Percentiles rank a stretch among this genome's conserved stretches.
These are phyloP conservation scores for Pyricularia sp. DNA, from an alignment of 2,329 filamentous ascomycete genomes.

Conservation along the genomic window DNA sequence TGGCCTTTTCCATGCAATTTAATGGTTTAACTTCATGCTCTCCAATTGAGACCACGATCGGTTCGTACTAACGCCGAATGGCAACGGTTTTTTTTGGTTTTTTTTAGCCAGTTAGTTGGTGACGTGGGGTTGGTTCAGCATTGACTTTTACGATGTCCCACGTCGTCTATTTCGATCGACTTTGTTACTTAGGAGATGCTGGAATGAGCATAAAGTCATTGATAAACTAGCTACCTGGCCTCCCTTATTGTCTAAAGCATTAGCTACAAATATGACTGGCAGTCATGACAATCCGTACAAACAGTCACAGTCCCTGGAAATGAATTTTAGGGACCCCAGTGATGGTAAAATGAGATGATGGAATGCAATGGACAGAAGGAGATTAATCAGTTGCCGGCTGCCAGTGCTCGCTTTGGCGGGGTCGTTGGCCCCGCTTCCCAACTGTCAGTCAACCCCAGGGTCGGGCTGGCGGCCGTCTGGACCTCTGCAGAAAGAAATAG, in stretches of 20 bases:
- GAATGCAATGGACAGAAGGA: background rate
- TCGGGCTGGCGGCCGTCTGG: background rate
- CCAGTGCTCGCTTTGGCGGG: background rate
- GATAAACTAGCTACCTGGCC: background rate
- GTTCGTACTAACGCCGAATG: background rate
- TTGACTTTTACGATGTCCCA: background rate
- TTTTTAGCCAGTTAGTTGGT: no score
- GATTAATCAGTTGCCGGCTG: background rate
- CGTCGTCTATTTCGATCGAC: background rate
- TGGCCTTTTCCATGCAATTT: background rate
- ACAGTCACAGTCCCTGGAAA: background rate
- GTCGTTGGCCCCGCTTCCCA: background rate
- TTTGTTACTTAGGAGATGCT: background rate
- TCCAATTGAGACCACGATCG: background rate
- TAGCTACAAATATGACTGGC: background rate
- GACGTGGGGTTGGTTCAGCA: background rate
- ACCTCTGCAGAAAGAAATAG: background rate
- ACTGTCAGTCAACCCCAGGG: background rate
- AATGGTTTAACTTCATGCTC: background rate
- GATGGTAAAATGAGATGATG: background rate
- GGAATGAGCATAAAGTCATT: background rate
- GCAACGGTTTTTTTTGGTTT: no score
- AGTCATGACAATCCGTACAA: background rate
- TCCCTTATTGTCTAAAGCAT: background rate
- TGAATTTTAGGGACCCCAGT: background rate